Base-by-base conservation (phyloP, 2,329 filamentous ascomycete species). In the Aspergillus ochraceus region DNA sequence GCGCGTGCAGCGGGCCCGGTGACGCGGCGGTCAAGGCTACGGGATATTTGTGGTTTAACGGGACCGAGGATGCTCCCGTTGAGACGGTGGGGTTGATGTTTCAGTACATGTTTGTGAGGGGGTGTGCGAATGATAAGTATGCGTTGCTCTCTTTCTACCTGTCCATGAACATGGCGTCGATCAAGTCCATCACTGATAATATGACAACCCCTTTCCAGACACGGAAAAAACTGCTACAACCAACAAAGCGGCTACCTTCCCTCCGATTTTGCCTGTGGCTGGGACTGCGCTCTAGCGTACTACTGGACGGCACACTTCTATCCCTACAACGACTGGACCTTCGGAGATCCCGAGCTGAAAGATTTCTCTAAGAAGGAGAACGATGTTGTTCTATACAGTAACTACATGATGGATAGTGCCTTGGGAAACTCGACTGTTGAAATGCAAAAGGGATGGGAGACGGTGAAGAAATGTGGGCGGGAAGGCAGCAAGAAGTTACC, bases 91-190 rank as follows among this genome's bases (percentile, higher is more conserved):
- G 55, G 4, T 47, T 14, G 12, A 52, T 61, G 11, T 52, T 58
- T 19, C 36, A 58, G 52, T 62, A 64, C 42, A 47, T 20, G 4
- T 52, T 61, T 9, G 57, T 62, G 57, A n/a, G 45, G 24, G 50
- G 51, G 6, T 64, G 59, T 49, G 54, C 61, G 12, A 59, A 55
- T 30, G 59, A 61, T 36, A 51, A 60, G 59, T 61, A 61, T 2
- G 55, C 42, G 10, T n/a, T n/a, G 19, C n/a, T 54, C 17, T 22
- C 20, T 22, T 24, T 20, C 8, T 29, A 29, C 26, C 26, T 29
- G 4, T 29, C 8, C 26, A 29, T 29, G 9, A 29, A 29, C 2
- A 9, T 29, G 26, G 26, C 26, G 24, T 24, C 3, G 5, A 29
- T 9, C 26, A 29, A 29, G 26, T 29, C 26, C 8, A 9, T 29